Conservation (phyloP, 2,329 filamentous ascomycete genomes). For the Colletotrichum sidae region DNA sequence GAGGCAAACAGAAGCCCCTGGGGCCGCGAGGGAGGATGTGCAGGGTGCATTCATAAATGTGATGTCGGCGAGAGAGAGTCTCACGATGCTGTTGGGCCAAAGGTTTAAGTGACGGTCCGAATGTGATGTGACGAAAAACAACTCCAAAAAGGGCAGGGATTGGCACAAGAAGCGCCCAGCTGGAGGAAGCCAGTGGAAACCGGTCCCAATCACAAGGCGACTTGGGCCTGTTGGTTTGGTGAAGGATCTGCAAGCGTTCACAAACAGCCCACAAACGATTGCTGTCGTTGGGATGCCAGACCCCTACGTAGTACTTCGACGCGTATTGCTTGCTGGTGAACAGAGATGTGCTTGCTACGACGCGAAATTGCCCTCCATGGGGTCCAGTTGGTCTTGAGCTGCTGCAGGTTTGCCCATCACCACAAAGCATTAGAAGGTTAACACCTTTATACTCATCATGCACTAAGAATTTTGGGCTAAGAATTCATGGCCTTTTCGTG, state of each 20-base stretch:
- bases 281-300: not conserved
- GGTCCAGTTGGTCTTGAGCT: no score
- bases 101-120: slow-evolving; percentile 20
- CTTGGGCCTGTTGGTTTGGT: slow-evolving; percentile 23
- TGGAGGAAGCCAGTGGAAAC: slow-evolving; percentile 3
- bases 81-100: slow-evolving; percentile 13
- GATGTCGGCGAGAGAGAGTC: slow-evolving; percentile 7
- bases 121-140: slow-evolving; percentile 33
- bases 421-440: no score
- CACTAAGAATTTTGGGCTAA: no score
- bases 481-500: no score
- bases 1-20: not conserved
- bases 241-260: slow-evolving; percentile 18
- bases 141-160: slow-evolving; percentile 27
- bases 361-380: no score
- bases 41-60: not conserved
- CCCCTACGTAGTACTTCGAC: no score
- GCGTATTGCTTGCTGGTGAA: no score
- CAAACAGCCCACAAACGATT: not conserved
- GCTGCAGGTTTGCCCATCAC: no score
- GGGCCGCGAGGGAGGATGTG: not conserved
- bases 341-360: no score
- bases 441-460: no score
- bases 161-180: slow-evolving; percentile 37
- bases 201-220: slow-evolving; percentile 18